Evolutionary conservation across 2,329 filamentous ascomycete genomes (phyloP), one percentile per base, ranked within the genome.

Genomic region (Alternaria viburni): DNA sequence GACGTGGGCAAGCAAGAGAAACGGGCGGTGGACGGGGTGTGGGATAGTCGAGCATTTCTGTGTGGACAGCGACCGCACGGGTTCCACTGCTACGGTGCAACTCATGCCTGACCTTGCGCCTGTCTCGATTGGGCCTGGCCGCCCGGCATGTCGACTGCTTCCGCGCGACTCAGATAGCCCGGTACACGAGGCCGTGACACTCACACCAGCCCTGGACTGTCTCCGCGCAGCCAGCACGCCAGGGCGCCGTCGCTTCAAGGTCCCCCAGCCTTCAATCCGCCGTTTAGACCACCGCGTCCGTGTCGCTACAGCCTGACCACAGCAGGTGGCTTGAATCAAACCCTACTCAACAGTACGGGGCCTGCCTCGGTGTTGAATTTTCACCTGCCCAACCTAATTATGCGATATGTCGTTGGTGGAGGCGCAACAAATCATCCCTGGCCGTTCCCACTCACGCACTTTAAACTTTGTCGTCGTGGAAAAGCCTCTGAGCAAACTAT

Each of bases 21-120:
- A 69, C 57, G 52, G 62, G 56, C 57, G 63, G 66, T 68, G 44
- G 69, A 67, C 68, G 57, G 67, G 36, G 68, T 67, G 72, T 71
- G 69, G 69, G 66, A 64, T 61, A 57, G 56, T 61, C 57, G 66
- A 69, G 61, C 69, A 74, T 68, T 72, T 71, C 65, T 73, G 70
- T 71, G 70, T 69, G 70, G 64, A 65, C 63, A 67, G 60, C 61
- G 67, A 60, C 47, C 49, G 57, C 55, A 47, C 36, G 54, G 55
- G 59, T 64, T 57, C 55, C 66, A 60, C 65, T 54, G 61, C 65
- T 60, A 49, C 52, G 65, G 61, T 62, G 63, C 65, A 59, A 43
- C 69, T 69, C 70, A 72, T 70, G 71, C 51, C 49, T 36, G 36
- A 52, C 49, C 32, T 52, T 23, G 12, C 13, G 15, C 11, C 49